Evolutionary conservation across 129 eudicot genomes (phyloP).

Genomic region (Centella asiatica): DNA sequence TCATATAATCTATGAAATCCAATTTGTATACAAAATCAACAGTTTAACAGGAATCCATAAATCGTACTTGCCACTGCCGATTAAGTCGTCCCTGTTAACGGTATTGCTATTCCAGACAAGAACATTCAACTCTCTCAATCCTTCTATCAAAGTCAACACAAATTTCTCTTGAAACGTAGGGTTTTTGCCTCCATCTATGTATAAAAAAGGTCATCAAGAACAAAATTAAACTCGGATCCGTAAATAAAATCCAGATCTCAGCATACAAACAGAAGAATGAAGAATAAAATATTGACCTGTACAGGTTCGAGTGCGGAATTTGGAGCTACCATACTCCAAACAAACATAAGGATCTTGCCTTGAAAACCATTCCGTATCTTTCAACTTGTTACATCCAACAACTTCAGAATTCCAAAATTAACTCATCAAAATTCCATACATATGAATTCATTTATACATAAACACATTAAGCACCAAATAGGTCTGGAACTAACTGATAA

Average conservation of each 20-base stretch:
- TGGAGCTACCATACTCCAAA: slow-evolving; percentile 62
- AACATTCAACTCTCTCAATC: slow-evolving; percentile 60
- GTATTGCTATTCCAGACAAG: slow-evolving; percentile 92
- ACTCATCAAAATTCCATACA: not conserved
- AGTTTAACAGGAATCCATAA: not conserved
- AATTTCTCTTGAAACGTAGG: slow-evolving; percentile 92
- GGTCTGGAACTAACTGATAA: no score
- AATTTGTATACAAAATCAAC: no score
- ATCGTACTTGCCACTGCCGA: slow-evolving; percentile 84
- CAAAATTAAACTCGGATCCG: not conserved
- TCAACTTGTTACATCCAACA: slow-evolving; percentile 65
- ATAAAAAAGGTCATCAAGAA: slow-evolving; percentile 6
- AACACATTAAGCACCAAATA: not conserved
- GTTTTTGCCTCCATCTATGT: slow-evolving; percentile 84
- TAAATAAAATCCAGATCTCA: not conserved
- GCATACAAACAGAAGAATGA: slow-evolving; percentile 6
- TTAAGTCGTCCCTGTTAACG: slow-evolving; percentile 57
- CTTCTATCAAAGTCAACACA: slow-evolving; percentile 63
- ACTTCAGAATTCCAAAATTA: slow-evolving; percentile 28
- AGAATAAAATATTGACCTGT: slow-evolving; percentile 38
- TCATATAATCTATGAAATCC: no score
- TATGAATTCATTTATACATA: not conserved
- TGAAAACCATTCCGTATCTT: slow-evolving; percentile 89
- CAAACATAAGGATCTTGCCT: slow-evolving; percentile 91
- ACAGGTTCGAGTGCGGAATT: slow-evolving; percentile 62